Conservation (phyloP, 2,329 filamentous ascomycete species). For the Fusarium secorum region DNA sequence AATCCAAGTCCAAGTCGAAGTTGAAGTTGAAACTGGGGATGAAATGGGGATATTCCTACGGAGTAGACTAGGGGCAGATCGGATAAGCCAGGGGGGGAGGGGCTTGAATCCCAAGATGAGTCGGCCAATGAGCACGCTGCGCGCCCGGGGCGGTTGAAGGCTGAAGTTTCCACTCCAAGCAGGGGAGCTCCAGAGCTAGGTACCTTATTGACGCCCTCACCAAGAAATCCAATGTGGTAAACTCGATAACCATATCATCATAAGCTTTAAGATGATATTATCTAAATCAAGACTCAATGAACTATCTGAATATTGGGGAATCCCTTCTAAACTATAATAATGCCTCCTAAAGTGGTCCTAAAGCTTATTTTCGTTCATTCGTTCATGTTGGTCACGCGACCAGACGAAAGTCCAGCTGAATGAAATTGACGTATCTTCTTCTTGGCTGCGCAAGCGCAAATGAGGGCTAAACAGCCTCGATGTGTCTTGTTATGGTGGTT, state of each 20-base stretch:
- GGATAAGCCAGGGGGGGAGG: slow-evolving; percentile 15
- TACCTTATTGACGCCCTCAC: background rate
- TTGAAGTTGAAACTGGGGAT: slow-evolving; percentile 10
- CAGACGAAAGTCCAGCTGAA: background rate
- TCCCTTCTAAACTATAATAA: background rate
- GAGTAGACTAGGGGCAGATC: slow-evolving; percentile 1
- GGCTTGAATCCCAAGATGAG: background rate
- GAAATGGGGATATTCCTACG: slow-evolving; percentile 16
- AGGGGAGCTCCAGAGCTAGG: slow-evolving; percentile 18
- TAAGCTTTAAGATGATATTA: background rate
- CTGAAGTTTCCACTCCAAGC: slow-evolving; percentile 9
- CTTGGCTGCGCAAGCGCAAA: background rate
- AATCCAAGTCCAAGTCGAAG: background rate
- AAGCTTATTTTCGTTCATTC: background rate
- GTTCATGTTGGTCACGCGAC: background rate
- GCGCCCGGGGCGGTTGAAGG: background rate
- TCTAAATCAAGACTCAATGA: background rate
- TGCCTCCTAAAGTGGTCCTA: background rate
- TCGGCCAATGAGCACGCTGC: slow-evolving; percentile 3
- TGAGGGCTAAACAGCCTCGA: background rate
- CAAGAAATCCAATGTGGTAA: background rate
- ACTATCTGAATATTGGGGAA: background rate
- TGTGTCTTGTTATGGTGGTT: background rate
- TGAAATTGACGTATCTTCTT: background rate
- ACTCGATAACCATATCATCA: background rate